A percentile compares a stretch with the other conserved stretches of the same genome.
These are phyloP conservation scores for Glomus cerebriforme DNA, from an alignment of 192 early-diverging fungal genomes.

Conservation along the genomic window DNA sequence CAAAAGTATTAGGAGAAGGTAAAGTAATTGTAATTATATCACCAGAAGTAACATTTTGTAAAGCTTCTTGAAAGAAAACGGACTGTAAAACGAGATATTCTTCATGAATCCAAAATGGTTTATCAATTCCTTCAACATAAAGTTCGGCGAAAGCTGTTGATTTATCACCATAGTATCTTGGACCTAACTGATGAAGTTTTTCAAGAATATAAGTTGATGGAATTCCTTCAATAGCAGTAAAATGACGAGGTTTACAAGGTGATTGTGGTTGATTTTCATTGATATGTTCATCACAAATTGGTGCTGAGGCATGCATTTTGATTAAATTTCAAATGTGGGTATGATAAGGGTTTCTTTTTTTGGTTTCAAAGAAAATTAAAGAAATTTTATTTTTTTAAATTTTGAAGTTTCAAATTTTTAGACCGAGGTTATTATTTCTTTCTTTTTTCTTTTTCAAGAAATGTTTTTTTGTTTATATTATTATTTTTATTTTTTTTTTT, in stretches of 20 bases:
- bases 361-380: background rate
- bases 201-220: constrained; percentile 13
- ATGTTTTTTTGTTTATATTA: too few relatives aligned
- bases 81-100: constrained; percentile 30
- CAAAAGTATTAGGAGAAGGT: constrained; percentile 32
- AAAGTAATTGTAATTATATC: constrained; percentile 21
- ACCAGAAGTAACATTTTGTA: constrained; percentile 9
- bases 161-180: constrained; percentile 21
- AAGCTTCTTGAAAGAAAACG: constrained; percentile 25
- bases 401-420: too few relatives aligned
- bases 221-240: background rate
- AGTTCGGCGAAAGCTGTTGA: constrained; percentile 28
- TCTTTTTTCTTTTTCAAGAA: too few relatives aligned
- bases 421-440: too few relatives aligned
- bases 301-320: background rate
- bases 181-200: constrained; percentile 26
- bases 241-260: background rate
- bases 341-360: background rate
- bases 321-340: background rate
- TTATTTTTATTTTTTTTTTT: too few relatives aligned
- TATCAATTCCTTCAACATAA: constrained; percentile 16
- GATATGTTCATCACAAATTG: background rate
- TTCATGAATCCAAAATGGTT: constrained; percentile 23
- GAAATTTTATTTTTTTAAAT: background rate
- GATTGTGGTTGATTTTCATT: background rate